Evolutionary conservation across 352 stramenopile genomes (phyloP).

Genomic region (Peronospora destructor): DNA sequence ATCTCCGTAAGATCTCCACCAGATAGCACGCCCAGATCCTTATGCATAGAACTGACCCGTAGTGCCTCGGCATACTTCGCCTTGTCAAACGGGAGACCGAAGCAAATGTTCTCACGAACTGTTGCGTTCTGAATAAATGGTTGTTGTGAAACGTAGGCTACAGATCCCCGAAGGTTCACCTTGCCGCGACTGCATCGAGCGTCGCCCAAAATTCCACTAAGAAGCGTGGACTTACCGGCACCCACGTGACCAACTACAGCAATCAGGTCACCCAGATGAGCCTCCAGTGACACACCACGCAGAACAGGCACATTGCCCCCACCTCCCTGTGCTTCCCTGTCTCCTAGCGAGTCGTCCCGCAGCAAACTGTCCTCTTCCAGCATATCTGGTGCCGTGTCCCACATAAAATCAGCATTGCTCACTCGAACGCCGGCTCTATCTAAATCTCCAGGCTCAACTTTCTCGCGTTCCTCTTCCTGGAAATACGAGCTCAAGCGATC

Average conservation of each 20-base stretch:
- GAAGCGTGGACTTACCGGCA: conserved; percentile 66
- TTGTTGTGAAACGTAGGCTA: conserved; percentile 93
- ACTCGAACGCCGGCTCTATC: conserved; percentile 37
- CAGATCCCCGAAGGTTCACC: conserved; percentile 70
- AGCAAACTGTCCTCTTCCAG: conserved; percentile 28
- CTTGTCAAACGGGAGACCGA: conserved; percentile 76
- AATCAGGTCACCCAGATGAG: conserved; percentile 48
- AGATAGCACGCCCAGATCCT: conserved; percentile 46
- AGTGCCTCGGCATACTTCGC: conserved; percentile 52
- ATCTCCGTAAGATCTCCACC: conserved; percentile 92
- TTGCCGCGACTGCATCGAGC: conserved; percentile 42
- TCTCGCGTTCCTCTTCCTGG: conserved; percentile 51
- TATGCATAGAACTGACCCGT: conserved; percentile 43
- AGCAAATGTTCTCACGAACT: conserved; percentile 96
- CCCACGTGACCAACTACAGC: conserved; percentile 58
- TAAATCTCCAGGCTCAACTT: conserved; percentile 70
- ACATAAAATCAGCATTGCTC: conserved; percentile 51
- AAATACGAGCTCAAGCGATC: conserved; percentile 54
- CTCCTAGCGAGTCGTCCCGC: conserved; percentile 24
- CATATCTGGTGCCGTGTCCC: conserved; percentile 42
- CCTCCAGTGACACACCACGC: conserved; percentile 57
- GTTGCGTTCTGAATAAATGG: conserved; percentile 97
- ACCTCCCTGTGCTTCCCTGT: conserved; percentile 14
- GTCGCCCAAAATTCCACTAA: conserved; percentile 53
- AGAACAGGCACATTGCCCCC: conserved; percentile 29